These are phyloP conservation scores for Fusarium anthophilum DNA, from an alignment of 2,329 filamentous ascomycete species.

Conservation along the genomic window DNA sequence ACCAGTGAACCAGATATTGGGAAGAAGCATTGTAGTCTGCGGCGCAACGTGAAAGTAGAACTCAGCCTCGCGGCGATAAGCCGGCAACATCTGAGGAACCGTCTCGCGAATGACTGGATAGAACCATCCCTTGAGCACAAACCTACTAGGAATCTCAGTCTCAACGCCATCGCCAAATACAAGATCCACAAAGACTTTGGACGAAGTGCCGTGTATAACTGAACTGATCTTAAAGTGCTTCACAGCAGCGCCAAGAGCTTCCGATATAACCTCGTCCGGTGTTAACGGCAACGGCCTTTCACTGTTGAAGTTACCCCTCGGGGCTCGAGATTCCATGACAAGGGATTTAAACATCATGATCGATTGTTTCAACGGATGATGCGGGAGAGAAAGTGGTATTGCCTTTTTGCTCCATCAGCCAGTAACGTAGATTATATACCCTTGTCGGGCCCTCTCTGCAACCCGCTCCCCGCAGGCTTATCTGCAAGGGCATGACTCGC, in stretches of 20 bases:
- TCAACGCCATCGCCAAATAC: not conserved
- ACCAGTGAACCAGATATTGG: not conserved
- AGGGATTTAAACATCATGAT: not conserved
- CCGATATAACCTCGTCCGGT: not conserved
- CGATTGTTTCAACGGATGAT: too few relatives aligned
- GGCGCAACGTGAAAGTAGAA: not conserved
- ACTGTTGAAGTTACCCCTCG: not conserved
- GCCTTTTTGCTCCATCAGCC: not conserved
- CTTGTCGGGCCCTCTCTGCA: not conserved
- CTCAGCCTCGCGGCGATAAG: not conserved
- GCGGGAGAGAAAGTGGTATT: not conserved
- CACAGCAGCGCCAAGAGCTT: not conserved
- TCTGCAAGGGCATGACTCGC: too few relatives aligned
- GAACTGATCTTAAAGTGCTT: not conserved
- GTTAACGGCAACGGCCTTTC: not conserved
- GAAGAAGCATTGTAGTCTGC: not conserved
- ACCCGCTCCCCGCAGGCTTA: too few relatives aligned
- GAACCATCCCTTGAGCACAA: not conserved
- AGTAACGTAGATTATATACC: not conserved
- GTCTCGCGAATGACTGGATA: not conserved
- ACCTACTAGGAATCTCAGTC: not conserved
- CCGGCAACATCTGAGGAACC: not conserved
- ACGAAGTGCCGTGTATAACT: not conserved
- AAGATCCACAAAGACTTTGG: not conserved
- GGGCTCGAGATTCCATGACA: not conserved